Conservation (phyloP, 139 green algal species). For the Tetraselmis chui region DNA sequence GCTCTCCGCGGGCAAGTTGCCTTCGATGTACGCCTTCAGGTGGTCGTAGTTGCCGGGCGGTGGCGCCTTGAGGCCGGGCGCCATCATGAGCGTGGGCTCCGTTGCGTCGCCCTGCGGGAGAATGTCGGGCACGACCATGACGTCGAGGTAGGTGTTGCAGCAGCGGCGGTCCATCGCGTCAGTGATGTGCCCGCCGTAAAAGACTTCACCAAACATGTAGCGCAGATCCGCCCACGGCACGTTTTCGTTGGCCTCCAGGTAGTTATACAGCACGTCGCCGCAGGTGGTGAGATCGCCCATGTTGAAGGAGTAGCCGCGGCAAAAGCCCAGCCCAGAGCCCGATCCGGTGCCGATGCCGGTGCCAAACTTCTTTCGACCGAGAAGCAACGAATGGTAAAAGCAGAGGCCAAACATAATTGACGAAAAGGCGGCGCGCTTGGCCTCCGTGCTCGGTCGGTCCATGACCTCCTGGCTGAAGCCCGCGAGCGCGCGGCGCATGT, state of each 20-base stretch:
- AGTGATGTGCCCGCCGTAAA: constrained; percentile 83
- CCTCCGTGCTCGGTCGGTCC: constrained; percentile 38
- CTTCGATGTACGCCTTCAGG: constrained; percentile 71
- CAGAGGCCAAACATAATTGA: constrained; percentile 77
- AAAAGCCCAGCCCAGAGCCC: constrained; percentile 80
- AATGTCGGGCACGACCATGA: constrained; percentile 69
- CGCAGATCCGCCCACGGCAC: constrained; percentile 75
- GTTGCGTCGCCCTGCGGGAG: constrained; percentile 44
- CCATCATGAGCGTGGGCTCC: constrained; percentile 57
- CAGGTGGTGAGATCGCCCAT: constrained; percentile 79
- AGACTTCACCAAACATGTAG: constrained; percentile 86
- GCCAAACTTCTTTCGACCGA: constrained; percentile 86
- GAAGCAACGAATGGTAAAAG: constrained; percentile 86
- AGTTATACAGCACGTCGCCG: constrained; percentile 80
- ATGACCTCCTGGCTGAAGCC: constrained; percentile 61
- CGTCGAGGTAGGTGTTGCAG: constrained; percentile 78
- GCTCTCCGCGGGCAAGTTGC: constrained; percentile 59
- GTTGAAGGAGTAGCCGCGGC: constrained; percentile 83
- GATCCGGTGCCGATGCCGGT: constrained; percentile 71
- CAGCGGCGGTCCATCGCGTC: constrained; percentile 78
- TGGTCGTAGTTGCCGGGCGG: constrained; percentile 51
- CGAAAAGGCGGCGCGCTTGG: constrained; percentile 65
- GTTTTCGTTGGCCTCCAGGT: constrained; percentile 64
- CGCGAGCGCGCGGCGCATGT: constrained; percentile 74
- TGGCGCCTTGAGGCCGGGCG: constrained; percentile 69